Evolutionary conservation across 768 basidiomycete genomes (phyloP).

Genomic region (Tylopilus rubrobrunneus): DNA sequence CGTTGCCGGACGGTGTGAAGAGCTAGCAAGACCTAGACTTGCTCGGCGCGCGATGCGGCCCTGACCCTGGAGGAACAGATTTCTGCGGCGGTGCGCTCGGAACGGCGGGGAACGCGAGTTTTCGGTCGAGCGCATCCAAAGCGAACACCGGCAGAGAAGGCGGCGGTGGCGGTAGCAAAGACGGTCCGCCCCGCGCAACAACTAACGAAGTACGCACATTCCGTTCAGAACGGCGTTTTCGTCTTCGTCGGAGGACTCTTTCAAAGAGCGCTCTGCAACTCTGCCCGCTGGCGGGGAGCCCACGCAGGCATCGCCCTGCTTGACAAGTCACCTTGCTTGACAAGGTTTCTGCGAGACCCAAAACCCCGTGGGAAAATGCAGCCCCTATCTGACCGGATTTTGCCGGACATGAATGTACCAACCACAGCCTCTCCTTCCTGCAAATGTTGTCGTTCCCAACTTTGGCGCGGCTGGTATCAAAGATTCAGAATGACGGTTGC

Average conservation of each 20-base stretch:
- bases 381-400: too few species aligned
- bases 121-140: slow-evolving; percentile 20
- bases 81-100: slow-evolving; percentile 40
- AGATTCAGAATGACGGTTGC: too few species aligned
- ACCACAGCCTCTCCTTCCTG: too few species aligned
- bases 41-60: slow-evolving; percentile 13
- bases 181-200: slow-evolving; percentile 1
- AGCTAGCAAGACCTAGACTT: slow-evolving; percentile 17
- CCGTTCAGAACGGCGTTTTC: not conserved
- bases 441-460: too few species aligned
- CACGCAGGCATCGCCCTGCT: too few species aligned
- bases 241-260: slow-evolving; percentile 25
- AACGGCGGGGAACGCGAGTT: slow-evolving; percentile 4
- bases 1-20: slow-evolving; percentile 24
- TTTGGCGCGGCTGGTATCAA: too few species aligned
- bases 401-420: too few species aligned
- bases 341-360: too few species aligned
- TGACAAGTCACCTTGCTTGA: too few species aligned
- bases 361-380: too few species aligned
- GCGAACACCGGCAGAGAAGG: slow-evolving; percentile 30
- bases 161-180: not conserved
- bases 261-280: slow-evolving; percentile 8
- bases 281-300: too few species aligned
- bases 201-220: not conserved
- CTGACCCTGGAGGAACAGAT: slow-evolving; percentile 3